phyloP scores from a whole-genome alignment of 768 basidiomycete genomes.

The Suillus occidentalis region DNA sequence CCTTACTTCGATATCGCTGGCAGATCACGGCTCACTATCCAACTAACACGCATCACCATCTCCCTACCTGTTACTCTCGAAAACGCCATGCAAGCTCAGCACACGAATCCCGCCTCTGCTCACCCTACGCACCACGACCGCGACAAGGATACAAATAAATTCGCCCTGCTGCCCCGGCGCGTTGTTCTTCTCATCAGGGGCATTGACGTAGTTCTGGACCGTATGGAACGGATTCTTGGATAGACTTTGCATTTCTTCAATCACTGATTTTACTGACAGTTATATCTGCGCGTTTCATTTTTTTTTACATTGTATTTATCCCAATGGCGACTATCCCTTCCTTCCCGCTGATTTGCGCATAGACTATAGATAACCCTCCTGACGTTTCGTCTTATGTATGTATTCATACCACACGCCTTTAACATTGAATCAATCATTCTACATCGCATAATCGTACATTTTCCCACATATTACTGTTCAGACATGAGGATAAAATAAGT shows the following conservation, averaged over 20 bases:
- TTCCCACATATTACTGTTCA: constrained; percentile 4
- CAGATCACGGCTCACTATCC: constrained; percentile 73
- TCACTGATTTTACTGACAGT: neutral
- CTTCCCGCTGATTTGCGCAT: neutral
- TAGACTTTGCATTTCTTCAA: constrained; percentile 12
- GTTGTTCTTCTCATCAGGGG: constrained; percentile 61
- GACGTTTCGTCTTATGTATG: neutral
- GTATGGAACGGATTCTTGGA: constrained; percentile 57
- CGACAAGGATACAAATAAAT: constrained; percentile 20
- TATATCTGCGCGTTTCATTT: neutral
- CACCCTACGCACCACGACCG: constrained; percentile 19
- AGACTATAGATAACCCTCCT: neutral
- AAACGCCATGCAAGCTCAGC: constrained; percentile 56
- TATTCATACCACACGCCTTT: constrained; percentile 2
- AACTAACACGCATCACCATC: constrained; percentile 75
- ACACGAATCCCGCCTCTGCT: constrained; percentile 11
- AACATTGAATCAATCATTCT: neutral
- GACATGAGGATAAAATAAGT: neutral
- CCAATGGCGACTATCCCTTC: too few species aligned
- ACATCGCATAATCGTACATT: constrained; percentile 1
- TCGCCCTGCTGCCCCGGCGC: constrained; percentile 52
- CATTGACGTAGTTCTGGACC: constrained; percentile 61
- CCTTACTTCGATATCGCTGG: constrained; percentile 78
- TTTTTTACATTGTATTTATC: neutral
- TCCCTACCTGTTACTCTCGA: constrained; percentile 75